These are phyloP conservation scores for Rhinocladiella mackenziei DNA, from an alignment of 2,329 filamentous ascomycete species.

Conservation along the genomic window DNA sequence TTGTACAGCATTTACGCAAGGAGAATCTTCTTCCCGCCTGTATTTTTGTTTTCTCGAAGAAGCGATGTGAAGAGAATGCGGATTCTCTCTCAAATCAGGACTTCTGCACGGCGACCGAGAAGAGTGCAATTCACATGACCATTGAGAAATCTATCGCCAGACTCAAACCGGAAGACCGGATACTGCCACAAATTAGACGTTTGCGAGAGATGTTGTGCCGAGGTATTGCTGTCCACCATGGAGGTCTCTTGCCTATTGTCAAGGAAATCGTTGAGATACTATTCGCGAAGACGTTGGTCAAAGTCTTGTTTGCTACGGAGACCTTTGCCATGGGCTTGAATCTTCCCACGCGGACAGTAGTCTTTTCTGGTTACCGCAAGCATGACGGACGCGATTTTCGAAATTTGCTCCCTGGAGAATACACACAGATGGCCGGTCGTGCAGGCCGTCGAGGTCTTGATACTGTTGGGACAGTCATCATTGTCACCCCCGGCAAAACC, in stretches of 20 bases:
- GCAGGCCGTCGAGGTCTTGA: slow-evolving; percentile 91
- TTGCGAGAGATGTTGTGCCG: slow-evolving; percentile 78
- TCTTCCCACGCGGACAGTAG: slow-evolving; percentile 88
- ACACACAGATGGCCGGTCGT: slow-evolving; percentile 97
- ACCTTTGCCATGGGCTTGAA: slow-evolving; percentile 99
- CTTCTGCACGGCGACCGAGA: slow-evolving; percentile 87
- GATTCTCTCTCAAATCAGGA: slow-evolving; percentile 93
- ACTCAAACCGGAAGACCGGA: slow-evolving; percentile 82
- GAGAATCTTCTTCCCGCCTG: slow-evolving; percentile 83
- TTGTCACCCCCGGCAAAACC: slow-evolving; percentile 74
- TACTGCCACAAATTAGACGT: slow-evolving; percentile 86
- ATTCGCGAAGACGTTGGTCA: slow-evolving; percentile 91
- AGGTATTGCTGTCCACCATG: slow-evolving; percentile 94
- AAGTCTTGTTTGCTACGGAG: slow-evolving; percentile 94
- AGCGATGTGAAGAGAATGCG: slow-evolving; percentile 93
- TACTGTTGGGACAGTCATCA: slow-evolving; percentile 87
- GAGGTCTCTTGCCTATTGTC: slow-evolving; percentile 88
- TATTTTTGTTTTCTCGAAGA: slow-evolving; percentile 99
- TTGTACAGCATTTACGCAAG: slow-evolving; percentile 87
- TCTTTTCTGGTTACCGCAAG: slow-evolving; percentile 95
- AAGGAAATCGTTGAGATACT: slow-evolving; percentile 97
- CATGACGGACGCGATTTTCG: slow-evolving; percentile 90
- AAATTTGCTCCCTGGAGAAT: slow-evolving; percentile 88
- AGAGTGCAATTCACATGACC: slow-evolving; percentile 96
- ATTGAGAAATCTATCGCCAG: slow-evolving; percentile 92